Conservation (phyloP, 148 eudicot species). For the Camellia granthamiana region DNA sequence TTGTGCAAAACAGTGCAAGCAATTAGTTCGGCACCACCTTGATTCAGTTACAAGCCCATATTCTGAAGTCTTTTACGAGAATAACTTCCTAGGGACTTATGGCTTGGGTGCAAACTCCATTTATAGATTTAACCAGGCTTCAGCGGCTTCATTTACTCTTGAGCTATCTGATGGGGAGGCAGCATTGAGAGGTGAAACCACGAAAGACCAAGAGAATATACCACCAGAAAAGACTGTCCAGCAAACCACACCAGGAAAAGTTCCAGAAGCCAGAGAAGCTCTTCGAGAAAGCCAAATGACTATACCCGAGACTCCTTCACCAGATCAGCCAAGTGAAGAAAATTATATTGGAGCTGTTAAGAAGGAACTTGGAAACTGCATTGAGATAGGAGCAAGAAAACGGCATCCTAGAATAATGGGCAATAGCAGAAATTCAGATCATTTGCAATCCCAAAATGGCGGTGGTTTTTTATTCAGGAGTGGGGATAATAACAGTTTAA, state of each 20-base stretch:
- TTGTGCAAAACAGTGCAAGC: slow-evolving; percentile 82
- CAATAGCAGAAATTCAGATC: slow-evolving; percentile 40
- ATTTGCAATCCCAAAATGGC: slow-evolving; percentile 44
- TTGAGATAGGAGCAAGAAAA: slow-evolving; percentile 78
- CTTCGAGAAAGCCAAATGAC: slow-evolving; percentile 72
- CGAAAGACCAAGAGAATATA: slow-evolving; percentile 73
- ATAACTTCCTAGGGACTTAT: slow-evolving; percentile 38
- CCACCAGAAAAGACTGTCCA: slow-evolving; percentile 66
- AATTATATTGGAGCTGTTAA: slow-evolving; percentile 52
- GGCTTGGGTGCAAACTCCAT: slow-evolving; percentile 37
- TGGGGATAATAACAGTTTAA: slow-evolving; percentile 44
- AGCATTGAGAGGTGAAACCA: slow-evolving; percentile 34
- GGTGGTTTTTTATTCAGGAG: slow-evolving; percentile 41
- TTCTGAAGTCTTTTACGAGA: slow-evolving; percentile 81
- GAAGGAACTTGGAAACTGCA: slow-evolving; percentile 68
- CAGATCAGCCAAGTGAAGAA: slow-evolving; percentile 78
- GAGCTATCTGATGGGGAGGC: slow-evolving; percentile 64
- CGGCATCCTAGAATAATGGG: slow-evolving; percentile 63
- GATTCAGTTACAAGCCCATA: slow-evolving; percentile 98
- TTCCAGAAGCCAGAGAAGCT: slow-evolving; percentile 56
- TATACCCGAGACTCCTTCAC: slow-evolving; percentile 97
- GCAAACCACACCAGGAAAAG: slow-evolving; percentile 86
- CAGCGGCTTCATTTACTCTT: slow-evolving; percentile 49
- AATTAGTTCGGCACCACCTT: slow-evolving; percentile 86
- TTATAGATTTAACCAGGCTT: slow-evolving; percentile 41